Conservation (phyloP, 169 alveolate species). For the Theileria orientalis region DNA sequence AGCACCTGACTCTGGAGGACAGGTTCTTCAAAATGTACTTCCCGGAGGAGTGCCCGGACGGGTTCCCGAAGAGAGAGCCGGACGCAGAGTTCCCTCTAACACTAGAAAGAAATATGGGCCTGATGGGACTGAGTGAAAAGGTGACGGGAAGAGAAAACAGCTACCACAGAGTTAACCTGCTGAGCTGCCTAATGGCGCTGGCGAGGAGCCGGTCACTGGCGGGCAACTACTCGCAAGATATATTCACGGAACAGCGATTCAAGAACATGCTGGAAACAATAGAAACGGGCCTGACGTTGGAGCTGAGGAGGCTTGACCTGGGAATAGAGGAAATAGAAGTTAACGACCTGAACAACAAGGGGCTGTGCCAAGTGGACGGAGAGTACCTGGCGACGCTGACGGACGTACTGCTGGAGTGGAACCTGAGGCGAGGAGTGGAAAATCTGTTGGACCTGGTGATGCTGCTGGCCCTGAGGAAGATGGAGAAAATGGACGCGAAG, state of each 20-base stretch:
- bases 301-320: constrained; percentile 13
- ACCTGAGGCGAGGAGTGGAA: constrained; percentile 30
- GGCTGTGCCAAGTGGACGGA: constrained; percentile 38
- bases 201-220: constrained; percentile 5
- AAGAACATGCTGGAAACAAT: constrained; percentile 24
- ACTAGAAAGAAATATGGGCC: background rate
- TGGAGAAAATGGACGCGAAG: constrained; percentile 17
- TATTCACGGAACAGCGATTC: constrained; percentile 40
- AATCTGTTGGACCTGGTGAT: constrained; percentile 29
- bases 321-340: constrained; percentile 36
- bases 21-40: constrained; percentile 17
- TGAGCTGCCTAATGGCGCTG: constrained; percentile 43
- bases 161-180: constrained; percentile 30
- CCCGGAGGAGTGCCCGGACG: constrained; percentile 31
- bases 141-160: constrained; percentile 2
- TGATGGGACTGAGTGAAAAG: background rate
- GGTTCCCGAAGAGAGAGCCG: constrained; percentile 43
- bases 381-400: constrained; percentile 41
- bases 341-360: background rate
- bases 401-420: constrained; percentile 40
- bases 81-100: constrained; percentile 33
- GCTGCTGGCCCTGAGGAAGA: constrained; percentile 8
- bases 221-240: constrained; percentile 17
- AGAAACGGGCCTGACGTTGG: constrained; percentile 30
- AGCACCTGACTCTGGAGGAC: constrained; percentile 3